Base-by-base conservation (phyloP, 306 rosid genomes). In the Mucuna pruriens region DNA sequence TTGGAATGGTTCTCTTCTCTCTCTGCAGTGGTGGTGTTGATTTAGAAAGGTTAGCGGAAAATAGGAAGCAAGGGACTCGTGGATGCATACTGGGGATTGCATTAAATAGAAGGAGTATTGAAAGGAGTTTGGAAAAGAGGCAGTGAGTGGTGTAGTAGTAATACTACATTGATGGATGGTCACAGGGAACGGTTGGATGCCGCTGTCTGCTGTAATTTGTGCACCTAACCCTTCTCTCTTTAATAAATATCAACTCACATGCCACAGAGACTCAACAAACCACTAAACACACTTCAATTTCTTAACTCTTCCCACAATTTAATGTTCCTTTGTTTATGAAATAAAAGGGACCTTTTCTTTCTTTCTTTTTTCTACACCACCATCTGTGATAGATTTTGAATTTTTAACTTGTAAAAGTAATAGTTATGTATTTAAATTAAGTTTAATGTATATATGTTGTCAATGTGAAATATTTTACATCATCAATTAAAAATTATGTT, bases 181-280 rank as follows among this genome's bases (percentile, higher is more conserved):
- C 86, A 86, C 84, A n/a, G 85, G 71, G 79, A 61, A 48, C 91
- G 64, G 93, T 86, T 86, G 91, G 88, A 87, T 49, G 85, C 78
- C 80, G 79, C 85, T 85, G 82, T 88, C 84, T 80, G 34, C 68
- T 74, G 49, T 89, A 63, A 85, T 84, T 86, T 62, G 9, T 68
- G 83, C 82, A 91, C 94, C 90, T 60, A 90, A 82, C 86, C 31
- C 63, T 13, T 19, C 13, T 71, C 78, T 55, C 83, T 74, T 73
- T 55, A 73, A 42, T 83, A 62, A 61, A 11, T 17, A 13, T 0
- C 71, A 29, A 55, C 33, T 9, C 38, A 52, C 12, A 8, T 52
- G 25, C 12, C 31, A 55, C 0, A 42, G 12, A 3, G 16, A 29
- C 3, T 10, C 4, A 55, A 60, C 1, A 25, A 51, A 26, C 13